Base-by-base conservation (phyloP, 805 yeast genomes). In the Naumovozyma baii region DNA sequence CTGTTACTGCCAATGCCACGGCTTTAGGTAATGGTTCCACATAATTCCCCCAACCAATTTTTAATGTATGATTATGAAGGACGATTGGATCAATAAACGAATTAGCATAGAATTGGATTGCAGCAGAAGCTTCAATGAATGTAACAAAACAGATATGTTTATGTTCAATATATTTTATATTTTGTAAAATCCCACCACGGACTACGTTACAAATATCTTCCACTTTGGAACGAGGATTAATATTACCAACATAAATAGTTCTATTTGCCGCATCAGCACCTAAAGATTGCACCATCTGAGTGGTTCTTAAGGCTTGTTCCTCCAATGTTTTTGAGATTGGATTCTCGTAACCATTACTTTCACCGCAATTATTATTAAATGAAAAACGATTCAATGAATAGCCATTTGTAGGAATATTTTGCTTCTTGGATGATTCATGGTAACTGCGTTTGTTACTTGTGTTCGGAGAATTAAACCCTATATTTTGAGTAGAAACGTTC, bases 201-300 rank as follows among this genome's bases (percentile, higher is more conserved):
- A 82, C 78, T 34, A 74, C 76, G 53, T 83, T 83, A 49, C 88
- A 83, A 34, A 83, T 71, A 50, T 83, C 88, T 54, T 81, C 90
- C 2, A 74, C 70, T 4, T 78, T 72, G 1, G 86, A 75, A 37
- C 71, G 68, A 7, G 78, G 73, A 44, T 78, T 80, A 36, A 83
- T 63, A 47, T 78, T 78, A 4, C 84, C 83, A 33, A 83, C 63
- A 52, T 76, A 82, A 14, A 83, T 73, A 1, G 88, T 77, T 55
- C 94, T 66, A 54, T 82, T 83, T 1, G 73, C 76, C 9, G 51
- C 42, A 29, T 58, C 62, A 14, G 55, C 55, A 7, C 61, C 61
- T 59, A 58, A 55, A 4, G 54, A 48, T 15, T 55, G 42, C 1
- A 58, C 59, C 5, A 57, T 48, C 39, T 59, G 54, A 3, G 55